Base-by-base conservation (phyloP, 2,329 filamentous ascomycete species). In the Gnomoniopsis smithogilvyi region DNA sequence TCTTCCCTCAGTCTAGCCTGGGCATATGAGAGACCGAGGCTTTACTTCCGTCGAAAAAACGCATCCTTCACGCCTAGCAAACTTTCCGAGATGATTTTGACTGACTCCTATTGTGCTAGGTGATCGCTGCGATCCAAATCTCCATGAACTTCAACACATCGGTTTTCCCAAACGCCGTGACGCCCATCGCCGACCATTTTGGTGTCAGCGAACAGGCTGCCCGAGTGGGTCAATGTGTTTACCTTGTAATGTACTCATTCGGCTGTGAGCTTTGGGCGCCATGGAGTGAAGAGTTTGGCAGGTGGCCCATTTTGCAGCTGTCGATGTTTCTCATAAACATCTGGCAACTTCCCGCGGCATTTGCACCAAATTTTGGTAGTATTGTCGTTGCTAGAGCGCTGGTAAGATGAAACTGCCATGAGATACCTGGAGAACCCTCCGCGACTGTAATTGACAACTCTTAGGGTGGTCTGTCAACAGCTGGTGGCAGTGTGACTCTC, bases 401-500 rank as follows among this genome's bases (percentile, higher is more conserved):
- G 2, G 83, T 57, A 36, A n/a, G 54, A 4, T 14, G 6, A n/a
- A n/a, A 15, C 12, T n/a, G 38, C 3, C 45, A 10, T 46, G n/a
- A 1, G 1, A 3, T n/a, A n/a, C 11, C 14, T 2, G 2, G 17
- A 19, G 22, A 19, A 19, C 6, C 6, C 19, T 6, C 15, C 4
- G 6, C 45, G 22, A 14, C n/a, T 2, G 0, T 11, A 3, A 2
- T n/a, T 24, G 21, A 38, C 4, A 22, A 7, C 11, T n/a, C 33
- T 1, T n/a, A 55, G 46, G 59, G 83, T 47, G 85, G 85, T 59
- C 71, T 88, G 2, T 86, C 81, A 6, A 85, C 84, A 2, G 85
- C 84, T 6, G 86, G 86, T 55, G 85, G 85, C 4, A 84, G 83
- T 6, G 84, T 88, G 30, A 88, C 85, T 0, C 71, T 88, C 2